A percentile compares a stretch with the other conserved stretches of the same genome.
phyloP scores from a whole-genome alignment of 2,329 filamentous ascomycete genomes.

The Cercospora citrullina region DNA sequence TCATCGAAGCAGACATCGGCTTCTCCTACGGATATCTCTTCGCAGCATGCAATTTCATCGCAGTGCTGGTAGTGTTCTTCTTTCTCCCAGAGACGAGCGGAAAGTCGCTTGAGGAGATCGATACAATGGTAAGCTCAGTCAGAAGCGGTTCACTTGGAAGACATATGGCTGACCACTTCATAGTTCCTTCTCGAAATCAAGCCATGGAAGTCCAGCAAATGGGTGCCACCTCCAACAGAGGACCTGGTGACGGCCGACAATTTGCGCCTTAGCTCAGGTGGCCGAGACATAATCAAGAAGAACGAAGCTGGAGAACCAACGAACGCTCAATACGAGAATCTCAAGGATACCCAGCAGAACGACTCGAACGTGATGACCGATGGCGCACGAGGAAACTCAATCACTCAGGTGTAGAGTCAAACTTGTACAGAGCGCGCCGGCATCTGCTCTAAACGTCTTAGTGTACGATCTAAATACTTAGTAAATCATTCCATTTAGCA shows the following conservation, averaged over 20 bases:
- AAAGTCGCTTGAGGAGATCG: conserved; percentile 39
- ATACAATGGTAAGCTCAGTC: conserved; percentile 28
- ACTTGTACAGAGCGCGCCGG: not conserved
- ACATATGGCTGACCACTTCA: not conserved
- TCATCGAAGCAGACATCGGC: conserved; percentile 38
- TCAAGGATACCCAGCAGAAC: conserved; percentile 14
- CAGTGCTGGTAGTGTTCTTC: conserved; percentile 35
- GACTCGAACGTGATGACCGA: conserved; percentile 11
- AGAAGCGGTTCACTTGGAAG: not conserved
- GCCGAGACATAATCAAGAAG: conserved; percentile 33
- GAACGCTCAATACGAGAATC: conserved; percentile 20
- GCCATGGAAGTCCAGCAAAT: conserved; percentile 36
- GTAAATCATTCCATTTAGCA: not conserved
- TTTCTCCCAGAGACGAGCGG: conserved; percentile 39
- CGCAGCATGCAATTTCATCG: conserved; percentile 36
- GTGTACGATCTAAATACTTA: not conserved
- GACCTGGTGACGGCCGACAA: conserved; percentile 31
- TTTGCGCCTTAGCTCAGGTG: conserved; percentile 28
- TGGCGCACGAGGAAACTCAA: conserved; percentile 18
- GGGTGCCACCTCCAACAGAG: conserved; percentile 32
- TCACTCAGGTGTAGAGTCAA: not conserved
- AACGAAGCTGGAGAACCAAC: conserved; percentile 21
- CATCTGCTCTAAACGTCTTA: not conserved
- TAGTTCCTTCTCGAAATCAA: conserved; percentile 29
- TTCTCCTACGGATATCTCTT: conserved; percentile 41